A percentile compares a stretch with the other conserved stretches of the same genome.
Conservation (phyloP, 208 protist genomes). For the Endotrypanum monterogeii region DNA sequence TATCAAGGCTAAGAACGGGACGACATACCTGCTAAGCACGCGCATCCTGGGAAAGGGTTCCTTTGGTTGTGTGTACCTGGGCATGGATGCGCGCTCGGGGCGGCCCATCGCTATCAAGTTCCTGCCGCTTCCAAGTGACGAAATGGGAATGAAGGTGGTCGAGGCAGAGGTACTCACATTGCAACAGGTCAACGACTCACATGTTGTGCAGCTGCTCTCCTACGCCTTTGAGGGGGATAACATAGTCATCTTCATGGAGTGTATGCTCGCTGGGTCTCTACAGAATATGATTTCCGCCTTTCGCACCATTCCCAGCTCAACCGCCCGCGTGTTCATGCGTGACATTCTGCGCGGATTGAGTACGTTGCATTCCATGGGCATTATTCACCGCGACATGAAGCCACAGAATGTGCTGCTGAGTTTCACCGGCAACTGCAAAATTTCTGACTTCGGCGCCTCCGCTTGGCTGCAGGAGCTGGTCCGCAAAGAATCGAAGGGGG, state of each 20-base stretch:
- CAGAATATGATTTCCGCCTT: slow-evolving; percentile 81
- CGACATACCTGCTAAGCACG: slow-evolving; percentile 70
- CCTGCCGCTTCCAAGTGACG: slow-evolving; percentile 72
- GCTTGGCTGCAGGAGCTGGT: slow-evolving; percentile 75
- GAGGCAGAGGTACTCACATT: slow-evolving; percentile 87
- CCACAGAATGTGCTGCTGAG: slow-evolving; percentile 91
- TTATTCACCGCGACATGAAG: slow-evolving; percentile 93
- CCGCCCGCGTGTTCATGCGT: slow-evolving; percentile 76
- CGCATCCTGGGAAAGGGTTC: slow-evolving; percentile 86
- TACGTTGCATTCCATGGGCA: slow-evolving; percentile 80
- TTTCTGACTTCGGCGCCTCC: slow-evolving; percentile 92
- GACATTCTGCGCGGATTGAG: slow-evolving; percentile 81
- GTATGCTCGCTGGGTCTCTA: slow-evolving; percentile 87
- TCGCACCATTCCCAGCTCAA: slow-evolving; percentile 62
- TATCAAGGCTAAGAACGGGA: slow-evolving; percentile 81
- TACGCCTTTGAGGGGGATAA: slow-evolving; percentile 73
- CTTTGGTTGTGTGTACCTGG: slow-evolving; percentile 86
- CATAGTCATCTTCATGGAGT: slow-evolving; percentile 91
- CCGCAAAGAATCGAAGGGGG: slow-evolving; percentile 51
- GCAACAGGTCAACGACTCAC: slow-evolving; percentile 77
- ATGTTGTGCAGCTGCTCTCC: slow-evolving; percentile 88
- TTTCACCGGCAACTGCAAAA: slow-evolving; percentile 80
- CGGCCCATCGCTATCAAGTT: slow-evolving; percentile 87
- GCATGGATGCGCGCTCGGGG: slow-evolving; percentile 84
- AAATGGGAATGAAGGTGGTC: slow-evolving; percentile 54